phyloP scores from a whole-genome alignment of 805 yeast species.

The Candida bentonensis region DNA sequence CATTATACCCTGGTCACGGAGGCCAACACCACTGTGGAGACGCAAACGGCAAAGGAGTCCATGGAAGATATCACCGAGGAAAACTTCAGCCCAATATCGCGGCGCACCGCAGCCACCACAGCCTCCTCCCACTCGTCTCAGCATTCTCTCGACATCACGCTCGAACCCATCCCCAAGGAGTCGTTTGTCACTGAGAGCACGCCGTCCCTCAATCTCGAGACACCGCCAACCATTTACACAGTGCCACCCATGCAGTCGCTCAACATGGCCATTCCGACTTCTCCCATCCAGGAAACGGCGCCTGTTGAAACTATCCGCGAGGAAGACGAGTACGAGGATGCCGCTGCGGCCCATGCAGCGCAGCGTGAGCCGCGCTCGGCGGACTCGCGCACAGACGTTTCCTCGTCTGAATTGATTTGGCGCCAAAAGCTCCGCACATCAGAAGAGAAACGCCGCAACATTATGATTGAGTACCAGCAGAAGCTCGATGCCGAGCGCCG shows the following conservation, averaged over 20 bases:
- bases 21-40: background rate
- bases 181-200: background rate
- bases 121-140: constrained; percentile 1
- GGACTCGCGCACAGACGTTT: background rate
- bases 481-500: constrained; percentile 13
- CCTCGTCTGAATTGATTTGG: constrained; percentile 1
- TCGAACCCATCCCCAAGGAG: constrained; percentile 2
- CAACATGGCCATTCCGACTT: background rate
- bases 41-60: background rate
- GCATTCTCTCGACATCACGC: constrained; percentile 1
- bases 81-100: background rate
- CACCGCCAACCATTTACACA: background rate
- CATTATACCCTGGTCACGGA: background rate
- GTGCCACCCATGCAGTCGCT: background rate
- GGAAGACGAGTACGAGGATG: constrained; percentile 2
- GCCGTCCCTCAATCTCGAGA: background rate
- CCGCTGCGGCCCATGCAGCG: background rate
- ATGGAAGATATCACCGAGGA: background rate
- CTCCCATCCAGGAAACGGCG: background rate
- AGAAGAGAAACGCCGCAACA: constrained; percentile 9
- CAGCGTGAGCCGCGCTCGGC: background rate
- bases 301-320: background rate
- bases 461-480: constrained; percentile 12
- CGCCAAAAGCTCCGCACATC: constrained; percentile 8
- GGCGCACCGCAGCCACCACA: background rate